Base-by-base conservation (phyloP, 306 rosid genomes). In the Ormosia semicastrata region DNA sequence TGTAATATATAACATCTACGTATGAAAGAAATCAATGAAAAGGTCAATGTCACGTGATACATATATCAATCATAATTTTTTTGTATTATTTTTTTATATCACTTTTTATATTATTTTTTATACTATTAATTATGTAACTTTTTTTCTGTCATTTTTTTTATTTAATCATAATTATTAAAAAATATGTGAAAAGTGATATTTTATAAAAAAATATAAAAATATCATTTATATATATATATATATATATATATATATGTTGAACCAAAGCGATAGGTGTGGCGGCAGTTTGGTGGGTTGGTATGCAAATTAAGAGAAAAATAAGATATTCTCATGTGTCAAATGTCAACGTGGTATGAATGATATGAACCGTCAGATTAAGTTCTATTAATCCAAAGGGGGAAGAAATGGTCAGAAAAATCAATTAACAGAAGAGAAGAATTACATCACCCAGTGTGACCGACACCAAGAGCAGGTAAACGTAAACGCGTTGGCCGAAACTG, bases 261-360 rank as follows among this genome's bases (percentile, higher is more conserved):
- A 68, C 33, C 41, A 18, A 63, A 72, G 11, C 50, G 33, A 53
- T 58, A 68, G 69, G 85, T 78, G 80, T 81, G 50, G 76, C 60
- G 44, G 56, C 50, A 43, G 76, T 56, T 85, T 8, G 39, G 83
- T 57, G 81, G 83, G 73, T 84, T 66, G 84, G 43, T 72, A 79
- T 5, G 63, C 74, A 81, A 68, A 57, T 74, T 74, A 73, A 66
- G 67, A 24, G 3, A 44, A 32, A 7, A 17, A 66, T 12, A 73
- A 30, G 7, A 11, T 40, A 41, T 37, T 13, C 0, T 30, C 50
- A 15, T 43, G 71, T 71, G 82, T 74, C 80, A 78, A 76, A 78
- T 67, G 76, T 85, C 89, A 81, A 85, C 71, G 82, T 71, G 74
- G 43, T 43, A 39, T 52, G 62, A 73, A 73, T 75, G 14, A 52